Evolutionary conservation across 306 rosid species (phyloP), one percentile per base, ranked within the genome.

Genomic region (Alnus rubra): DNA sequence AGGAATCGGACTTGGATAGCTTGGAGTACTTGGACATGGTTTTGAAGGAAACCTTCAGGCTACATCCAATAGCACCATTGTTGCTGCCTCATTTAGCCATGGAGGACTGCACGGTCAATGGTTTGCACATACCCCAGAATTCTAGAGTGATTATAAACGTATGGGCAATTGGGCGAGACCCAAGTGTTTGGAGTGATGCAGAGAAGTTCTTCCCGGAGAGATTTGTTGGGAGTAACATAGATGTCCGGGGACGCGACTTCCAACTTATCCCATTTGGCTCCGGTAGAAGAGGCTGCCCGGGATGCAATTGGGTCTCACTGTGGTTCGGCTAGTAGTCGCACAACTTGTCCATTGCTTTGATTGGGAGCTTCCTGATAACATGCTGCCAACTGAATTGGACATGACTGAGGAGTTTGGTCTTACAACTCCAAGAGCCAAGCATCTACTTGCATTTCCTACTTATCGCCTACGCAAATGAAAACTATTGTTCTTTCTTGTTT

Each of bases 1-100:
- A 84, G 44, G 93, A 89, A 83, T 83, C 89, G 49, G 91, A 91
- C 79, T 83, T 91, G 74, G 78, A 58, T 3, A 83, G 77, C 16
- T 56, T 92, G 45, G 59, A 76, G 33, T 86, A 88, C 78, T 74
- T 92, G 62, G 76, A 87, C 63, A 87, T 82, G 91, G 88, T 89
- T 6, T 13, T 89, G 9, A 90, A 89, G 59, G 97, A 92, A 81
- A 86, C 77, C 76, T 0, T 87, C 35, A 85, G 97, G 84, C 18
- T 88, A 13, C 97, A 90, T 75, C 91, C 97, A 4, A 85, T 84
- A 23, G 28, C 28, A 44, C 97, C 97, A 9, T 71, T 92, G 30
- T 69, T 88, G 58, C 2, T 88, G 30, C 97, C 97, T 37, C 90
- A 86, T 74, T 74, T 85, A 52, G 82, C 92, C 2, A 52, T 33